A percentile compares a stretch with the other conserved stretches of the same genome.
These are phyloP conservation scores for Septoria linicola DNA, from an alignment of 2,329 filamentous ascomycete genomes.

Conservation along the genomic window DNA sequence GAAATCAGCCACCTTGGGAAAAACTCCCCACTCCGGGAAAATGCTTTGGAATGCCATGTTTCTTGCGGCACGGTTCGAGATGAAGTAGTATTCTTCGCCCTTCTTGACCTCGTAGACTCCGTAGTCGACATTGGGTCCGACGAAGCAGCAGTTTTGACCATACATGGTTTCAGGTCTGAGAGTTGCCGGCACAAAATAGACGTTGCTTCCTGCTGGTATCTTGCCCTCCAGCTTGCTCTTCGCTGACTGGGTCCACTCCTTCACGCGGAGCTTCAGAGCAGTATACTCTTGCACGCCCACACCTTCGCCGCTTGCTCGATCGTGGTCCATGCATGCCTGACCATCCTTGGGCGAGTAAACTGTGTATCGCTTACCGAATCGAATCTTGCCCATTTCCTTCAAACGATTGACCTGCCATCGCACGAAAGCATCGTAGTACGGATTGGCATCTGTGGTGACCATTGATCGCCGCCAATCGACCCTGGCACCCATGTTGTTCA, in stretches of 20 bases:
- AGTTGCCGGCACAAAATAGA: conserved; percentile 90
- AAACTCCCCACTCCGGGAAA: conserved; percentile 73
- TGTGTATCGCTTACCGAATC: conserved; percentile 89
- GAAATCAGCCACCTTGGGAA: conserved; percentile 72
- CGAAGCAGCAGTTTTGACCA: conserved; percentile 93
- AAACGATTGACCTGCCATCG: conserved; percentile 96
- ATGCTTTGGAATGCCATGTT: conserved; percentile 97
- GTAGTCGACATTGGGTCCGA: conserved; percentile 85
- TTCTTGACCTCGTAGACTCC: conserved; percentile 73
- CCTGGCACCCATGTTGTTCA: conserved; percentile 78
- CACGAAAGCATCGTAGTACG: conserved; percentile 93
- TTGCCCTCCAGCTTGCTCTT: conserved; percentile 71
- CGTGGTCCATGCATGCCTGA: conserved; percentile 85
- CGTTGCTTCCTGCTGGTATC: conserved; percentile 72
- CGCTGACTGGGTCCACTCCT: conserved; percentile 81
- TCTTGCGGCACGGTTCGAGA: conserved; percentile 77
- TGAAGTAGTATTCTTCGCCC: conserved; percentile 71
- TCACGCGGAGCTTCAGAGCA: conserved; percentile 83
- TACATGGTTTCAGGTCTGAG: conserved; percentile 98
- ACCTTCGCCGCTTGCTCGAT: conserved; percentile 76
- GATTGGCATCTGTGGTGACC: conserved; percentile 93
- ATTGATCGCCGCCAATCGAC: conserved; percentile 93
- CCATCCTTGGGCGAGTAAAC: conserved; percentile 89
- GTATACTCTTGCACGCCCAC: conserved; percentile 89
- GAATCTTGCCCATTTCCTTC: conserved; percentile 85